Evolutionary conservation across 2,329 filamentous ascomycete genomes (phyloP), one percentile per base, ranked within the genome.

Genomic region (Aspergillus fijiensis): DNA sequence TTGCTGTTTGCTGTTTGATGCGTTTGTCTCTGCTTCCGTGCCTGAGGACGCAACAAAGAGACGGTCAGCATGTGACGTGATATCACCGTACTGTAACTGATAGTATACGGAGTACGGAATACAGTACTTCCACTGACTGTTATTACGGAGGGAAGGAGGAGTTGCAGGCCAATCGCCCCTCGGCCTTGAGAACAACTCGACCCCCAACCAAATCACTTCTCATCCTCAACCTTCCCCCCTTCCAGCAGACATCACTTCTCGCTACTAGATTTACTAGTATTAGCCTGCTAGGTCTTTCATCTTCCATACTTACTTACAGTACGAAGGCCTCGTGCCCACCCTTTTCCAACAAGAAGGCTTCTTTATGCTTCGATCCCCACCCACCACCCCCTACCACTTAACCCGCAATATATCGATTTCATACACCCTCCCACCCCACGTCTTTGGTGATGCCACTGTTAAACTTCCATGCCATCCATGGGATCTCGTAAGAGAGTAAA

Each of bases 401-500:
- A n/a, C 39, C 39, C 14, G 6, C 16, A 12, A 16, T 42, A 42
- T 19, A 16, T 42, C 39, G 16, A 19, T 42, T 4, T 42, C 16
- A 16, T 7, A 42, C 16, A 19, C 19, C 21, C 19, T 47, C 35
- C 31, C 39, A 25, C 23, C 21, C 33, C 39, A 23, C 27, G 23
- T 19, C 21, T 27, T 55, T 64, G 69, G 74, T 76, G 65, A 78
- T 78, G 76, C 69, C 63, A 67, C 64, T 66, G 59, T 61, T 56
- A 63, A 59, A 59, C 67, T 60, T 70, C 68, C 69, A 76, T 77
- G 75, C 72, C 74, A 68, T 68, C 69, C 61, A 73, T 70, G 76
- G 75, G 75, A 71, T 74, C 77, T 70, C 73, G 76, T 66, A 79
- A 79, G 72, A 73, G 75, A 71, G 69, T 76, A 65, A 79, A 79